Base-by-base conservation (phyloP, 352 stramenopile species). In the Pythium coloratum region DNA sequence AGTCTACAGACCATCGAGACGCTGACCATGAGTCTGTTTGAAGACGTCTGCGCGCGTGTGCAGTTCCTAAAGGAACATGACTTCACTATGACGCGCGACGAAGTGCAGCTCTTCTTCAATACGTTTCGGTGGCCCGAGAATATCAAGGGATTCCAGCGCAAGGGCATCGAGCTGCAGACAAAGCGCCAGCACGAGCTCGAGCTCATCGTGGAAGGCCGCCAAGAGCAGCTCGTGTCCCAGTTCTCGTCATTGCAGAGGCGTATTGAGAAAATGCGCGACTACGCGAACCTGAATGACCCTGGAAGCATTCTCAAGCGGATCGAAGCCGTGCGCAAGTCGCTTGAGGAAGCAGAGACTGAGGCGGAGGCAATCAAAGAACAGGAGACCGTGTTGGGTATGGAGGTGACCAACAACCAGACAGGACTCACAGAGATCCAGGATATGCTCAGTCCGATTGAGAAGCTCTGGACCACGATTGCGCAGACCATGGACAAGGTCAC, bases 241-340 rank as follows among this genome's bases (percentile, higher is more conserved):
- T 94, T 96, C 58, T 72, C 78, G 1, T 84, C 77, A 4, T 69
- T 97, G 10, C 79, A 94, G 53, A 81, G 84, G 1, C 94, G 94
- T 8, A 90, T 98, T 40, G 91, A 97, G 59, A 97, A 97, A 66
- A 91, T 97, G 73, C 80, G 88, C 10, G 91, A 98, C 69, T 92
- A 91, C 28, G 88, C 87, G 0, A 96, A 94, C 40, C 75, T 95
- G 10, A 76, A 67, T 0, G 90, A 97, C 66, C 82, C 92, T 0
- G 72, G 82, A 14, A 96, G 78, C 46, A 90, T 95, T 24, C 76
- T 92, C 46, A 94, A 91, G 66, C 80, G 86, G 18, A 95, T 96
- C 55, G 85, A 90, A 32, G 76, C 81, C 3, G 77, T 92, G 8
- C 75, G 84, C 18, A 94, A 97, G 66, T 66, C 77, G 0, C 75